phyloP scores from a whole-genome alignment of 106 monocot genomes.

The Iris macrosiphon region DNA sequence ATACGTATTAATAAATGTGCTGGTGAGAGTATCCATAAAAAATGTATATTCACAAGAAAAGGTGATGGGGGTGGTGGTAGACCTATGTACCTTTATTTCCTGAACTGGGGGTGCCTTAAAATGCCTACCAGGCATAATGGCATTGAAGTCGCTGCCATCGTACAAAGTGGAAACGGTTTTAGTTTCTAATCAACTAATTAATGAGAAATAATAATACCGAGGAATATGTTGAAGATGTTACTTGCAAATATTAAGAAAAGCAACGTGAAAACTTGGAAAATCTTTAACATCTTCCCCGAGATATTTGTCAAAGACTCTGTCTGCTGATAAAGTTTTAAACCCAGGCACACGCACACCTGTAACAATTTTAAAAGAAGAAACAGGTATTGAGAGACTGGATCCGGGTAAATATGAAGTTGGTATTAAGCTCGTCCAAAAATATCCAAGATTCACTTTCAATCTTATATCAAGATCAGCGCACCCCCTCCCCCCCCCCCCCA shows the following conservation, averaged over 20 bases:
- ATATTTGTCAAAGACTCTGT: conserved; percentile 13
- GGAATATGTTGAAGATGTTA: too few species aligned
- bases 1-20: too few species aligned
- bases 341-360: conserved; percentile 30
- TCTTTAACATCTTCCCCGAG: background rate
- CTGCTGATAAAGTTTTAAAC: conserved; percentile 8
- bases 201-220: background rate
- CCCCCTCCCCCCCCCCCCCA: too few species aligned
- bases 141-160: conserved; percentile 29
- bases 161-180: too few species aligned
- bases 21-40: too few species aligned
- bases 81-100: conserved; percentile 29
- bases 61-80: too few species aligned
- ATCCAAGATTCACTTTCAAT: too few species aligned
- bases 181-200: background rate
- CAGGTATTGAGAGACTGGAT: background rate
- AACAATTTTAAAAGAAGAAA: background rate
- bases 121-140: conserved; percentile 35
- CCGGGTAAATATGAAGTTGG: background rate
- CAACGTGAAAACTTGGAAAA: conserved; percentile 14
- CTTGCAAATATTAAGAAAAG: conserved; percentile 35
- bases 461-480: too few species aligned
- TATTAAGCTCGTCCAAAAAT: background rate
- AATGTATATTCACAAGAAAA: too few species aligned
- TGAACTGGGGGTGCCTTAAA: conserved; percentile 2